Percentiles rank a stretch among this genome's conserved stretches.
Evolutionary conservation across 148 eudicot genomes (phyloP).

Genomic region (Oxyria digyna): DNA sequence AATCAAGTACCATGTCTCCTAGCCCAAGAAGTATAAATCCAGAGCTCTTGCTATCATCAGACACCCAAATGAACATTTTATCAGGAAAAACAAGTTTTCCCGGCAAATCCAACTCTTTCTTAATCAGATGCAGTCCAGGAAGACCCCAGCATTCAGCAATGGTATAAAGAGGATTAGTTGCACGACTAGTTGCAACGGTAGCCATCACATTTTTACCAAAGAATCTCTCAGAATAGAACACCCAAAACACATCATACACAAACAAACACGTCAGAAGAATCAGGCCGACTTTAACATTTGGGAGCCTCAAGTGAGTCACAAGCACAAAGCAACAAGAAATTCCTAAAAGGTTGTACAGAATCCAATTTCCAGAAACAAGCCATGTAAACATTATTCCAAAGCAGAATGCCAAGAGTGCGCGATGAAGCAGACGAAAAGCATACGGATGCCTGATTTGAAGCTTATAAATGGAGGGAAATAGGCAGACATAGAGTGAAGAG

Average conservation of each 20-base stretch:
- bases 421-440: constrained; percentile 59
- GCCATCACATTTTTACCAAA: constrained; percentile 97
- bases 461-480: constrained; percentile 45
- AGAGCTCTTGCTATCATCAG: constrained; percentile 41
- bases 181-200: constrained; percentile 89
- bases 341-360: constrained; percentile 81
- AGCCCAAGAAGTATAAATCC: constrained; percentile 95
- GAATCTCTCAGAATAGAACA: constrained; percentile 88
- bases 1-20: constrained; percentile 82
- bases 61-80: constrained; percentile 59
- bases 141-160: constrained; percentile 83
- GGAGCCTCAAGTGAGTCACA: constrained; percentile 93
- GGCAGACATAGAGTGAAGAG: constrained; percentile 62
- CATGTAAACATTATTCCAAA: too few relatives aligned
- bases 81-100: constrained; percentile 87
- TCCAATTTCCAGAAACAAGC: constrained; percentile 17
- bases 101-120: constrained; percentile 80
- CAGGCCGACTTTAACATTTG: constrained; percentile 83
- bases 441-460: constrained; percentile 58
- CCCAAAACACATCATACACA: constrained; percentile 90
- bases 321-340: constrained; percentile 72
- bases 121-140: constrained; percentile 81
- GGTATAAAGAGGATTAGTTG: constrained; percentile 91
- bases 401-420: too few relatives aligned
- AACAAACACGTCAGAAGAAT: constrained; percentile 78